Evolutionary conservation across 2,329 filamentous ascomycete species (phyloP).

Genomic region (Colletotrichum sansevieriae): DNA sequence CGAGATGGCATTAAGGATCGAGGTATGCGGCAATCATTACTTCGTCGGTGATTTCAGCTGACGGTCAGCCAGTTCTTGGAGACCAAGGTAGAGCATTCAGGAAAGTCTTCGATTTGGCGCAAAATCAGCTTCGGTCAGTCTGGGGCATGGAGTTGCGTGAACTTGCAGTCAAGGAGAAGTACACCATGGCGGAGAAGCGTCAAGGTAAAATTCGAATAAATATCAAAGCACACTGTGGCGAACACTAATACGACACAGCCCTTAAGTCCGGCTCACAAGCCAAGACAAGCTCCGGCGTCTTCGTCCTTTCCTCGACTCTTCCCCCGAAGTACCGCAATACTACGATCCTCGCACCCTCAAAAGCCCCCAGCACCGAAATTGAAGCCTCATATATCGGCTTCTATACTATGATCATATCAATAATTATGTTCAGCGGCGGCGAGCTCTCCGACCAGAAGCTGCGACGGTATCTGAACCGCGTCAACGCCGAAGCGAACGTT

Average conservation of each 20-base stretch:
- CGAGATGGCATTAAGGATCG: slow-evolving; percentile 74
- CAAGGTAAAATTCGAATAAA: slow-evolving; percentile 67
- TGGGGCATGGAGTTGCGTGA: slow-evolving; percentile 97
- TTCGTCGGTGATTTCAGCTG: background rate
- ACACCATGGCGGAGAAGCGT: slow-evolving; percentile 81
- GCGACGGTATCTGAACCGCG: slow-evolving; percentile 77
- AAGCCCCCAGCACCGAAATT: slow-evolving; percentile 71
- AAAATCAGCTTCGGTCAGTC: slow-evolving; percentile 74
- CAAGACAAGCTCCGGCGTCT: slow-evolving; percentile 74
- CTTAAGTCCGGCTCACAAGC: slow-evolving; percentile 63
- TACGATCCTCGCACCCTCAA: slow-evolving; percentile 76
- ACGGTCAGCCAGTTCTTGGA: slow-evolving; percentile 72
- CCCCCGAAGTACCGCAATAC: slow-evolving; percentile 76
- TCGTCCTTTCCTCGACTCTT: slow-evolving; percentile 81
- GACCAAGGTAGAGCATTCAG: slow-evolving; percentile 79
- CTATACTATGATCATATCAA: slow-evolving; percentile 82
- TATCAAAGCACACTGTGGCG: background rate
- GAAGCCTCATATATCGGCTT: slow-evolving; percentile 87
- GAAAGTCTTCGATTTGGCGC: slow-evolving; percentile 80
- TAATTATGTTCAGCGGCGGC: slow-evolving; percentile 82
- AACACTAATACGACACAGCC: slow-evolving; percentile 45
- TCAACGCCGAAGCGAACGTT: slow-evolving; percentile 82
- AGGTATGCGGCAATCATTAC: slow-evolving; percentile 56
- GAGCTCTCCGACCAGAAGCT: slow-evolving; percentile 83
- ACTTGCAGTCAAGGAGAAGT: slow-evolving; percentile 83